These are phyloP conservation scores for Diaporthe vaccinii DNA, from an alignment of 2,329 filamentous ascomycete genomes.

Conservation along the genomic window DNA sequence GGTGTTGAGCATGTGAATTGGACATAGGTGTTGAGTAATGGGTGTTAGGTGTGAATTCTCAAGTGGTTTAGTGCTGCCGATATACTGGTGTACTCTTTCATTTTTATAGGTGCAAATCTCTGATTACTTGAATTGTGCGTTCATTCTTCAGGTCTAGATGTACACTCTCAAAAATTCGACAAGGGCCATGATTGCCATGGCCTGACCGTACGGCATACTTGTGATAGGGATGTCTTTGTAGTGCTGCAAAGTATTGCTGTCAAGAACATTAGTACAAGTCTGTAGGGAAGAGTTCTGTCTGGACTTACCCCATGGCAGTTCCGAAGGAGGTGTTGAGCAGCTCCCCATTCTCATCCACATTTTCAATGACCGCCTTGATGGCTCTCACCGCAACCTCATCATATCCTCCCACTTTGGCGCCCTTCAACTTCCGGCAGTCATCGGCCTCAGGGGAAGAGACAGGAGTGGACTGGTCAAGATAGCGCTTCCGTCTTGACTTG, in stretches of 20 bases:
- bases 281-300: not conserved
- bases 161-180: constrained; percentile 79
- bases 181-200: constrained; percentile 86
- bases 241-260: constrained; percentile 72
- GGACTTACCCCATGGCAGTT: constrained; percentile 75
- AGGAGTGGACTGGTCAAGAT: constrained; percentile 67
- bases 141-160: constrained; percentile 44
- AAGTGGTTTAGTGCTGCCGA: no score
- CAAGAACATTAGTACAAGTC: not conserved
- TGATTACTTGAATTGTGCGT: not conserved
- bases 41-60: no score
- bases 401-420: constrained; percentile 53
- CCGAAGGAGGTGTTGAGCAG: constrained; percentile 82
- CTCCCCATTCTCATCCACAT: constrained; percentile 77
- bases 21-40: no score
- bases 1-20: no score
- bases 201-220: constrained; percentile 87
- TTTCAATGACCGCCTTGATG: constrained; percentile 74
- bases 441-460: constrained; percentile 34
- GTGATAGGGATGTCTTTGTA: constrained; percentile 83
- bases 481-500: constrained; percentile 78
- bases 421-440: constrained; percentile 35
- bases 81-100: no score
- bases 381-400: constrained; percentile 74
- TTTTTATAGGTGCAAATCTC: no score